Evolutionary conservation across 768 basidiomycete species (phyloP), one percentile per base, ranked within the genome.

Genomic region (Cyclocybe aegerita): DNA sequence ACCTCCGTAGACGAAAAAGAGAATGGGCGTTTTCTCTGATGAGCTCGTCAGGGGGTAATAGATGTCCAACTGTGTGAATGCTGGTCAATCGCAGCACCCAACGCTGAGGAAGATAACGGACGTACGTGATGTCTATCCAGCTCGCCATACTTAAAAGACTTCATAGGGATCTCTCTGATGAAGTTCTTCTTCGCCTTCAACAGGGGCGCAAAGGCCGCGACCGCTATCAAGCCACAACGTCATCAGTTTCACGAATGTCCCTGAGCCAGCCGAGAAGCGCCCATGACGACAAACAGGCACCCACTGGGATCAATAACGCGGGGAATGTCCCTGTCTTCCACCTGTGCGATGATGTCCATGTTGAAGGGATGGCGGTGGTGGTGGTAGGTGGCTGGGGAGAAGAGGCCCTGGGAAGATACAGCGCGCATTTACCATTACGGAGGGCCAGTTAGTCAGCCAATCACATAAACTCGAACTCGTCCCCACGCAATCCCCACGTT

Each of bases 1-100:
- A 1, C 86, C 86, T 1, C 86, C 86, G 53, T 89, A 88, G 37
- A 81, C 52, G 65, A 79, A 87, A 63, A 88, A 78, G 17, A 88
- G 65, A 15, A 87, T 68, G 0, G 82, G 81, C 0, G 74, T 67
- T 47, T 61, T 60, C 16, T 61, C 57, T 9, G 60, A 50, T 4
- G 61, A 43, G 2, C 67, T 34, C 2, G 69, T 54, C 3, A 61
- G 47, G 0, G 82, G 85, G 57, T 83, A 87, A 61, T 87, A 89
- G 0, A 87, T 70, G 56, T 88, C 86, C 31, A 88, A 75, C 85
- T 88, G 53, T 17, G 30, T 2, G 37, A 7, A 34, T 34, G 10
- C 43, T 15, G n/a, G 17, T 15, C 7, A 3, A 16, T 1, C 7
- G 2, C 15, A 11, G 15, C 9, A 15, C 31, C 8, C 4, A 39